Conservation (phyloP, 306 rosid species). For the Cicer bijugum region DNA sequence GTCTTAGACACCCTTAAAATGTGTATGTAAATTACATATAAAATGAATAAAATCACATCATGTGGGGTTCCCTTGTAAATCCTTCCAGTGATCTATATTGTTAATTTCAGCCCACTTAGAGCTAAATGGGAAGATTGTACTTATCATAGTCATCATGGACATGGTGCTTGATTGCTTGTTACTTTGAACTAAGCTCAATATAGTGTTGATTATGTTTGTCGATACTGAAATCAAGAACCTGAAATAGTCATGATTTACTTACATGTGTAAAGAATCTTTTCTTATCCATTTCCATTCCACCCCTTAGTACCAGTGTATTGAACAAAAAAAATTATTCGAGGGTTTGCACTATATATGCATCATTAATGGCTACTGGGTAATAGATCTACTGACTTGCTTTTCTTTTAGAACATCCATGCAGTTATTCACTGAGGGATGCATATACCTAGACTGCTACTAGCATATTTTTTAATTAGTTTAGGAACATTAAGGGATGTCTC, state of each 20-base stretch:
- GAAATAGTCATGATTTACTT: conserved; percentile 28
- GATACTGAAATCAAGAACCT: conserved; percentile 23
- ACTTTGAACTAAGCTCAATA: conserved; percentile 14
- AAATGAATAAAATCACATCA: neutral
- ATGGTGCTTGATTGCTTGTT: conserved; percentile 10
- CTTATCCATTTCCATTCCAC: neutral
- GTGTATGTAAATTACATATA: conserved; percentile 5
- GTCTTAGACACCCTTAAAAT: neutral
- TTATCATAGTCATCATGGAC: conserved; percentile 5
- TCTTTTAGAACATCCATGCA: conserved; percentile 26
- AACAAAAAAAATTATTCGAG: neutral
- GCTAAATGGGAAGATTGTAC: conserved; percentile 11
- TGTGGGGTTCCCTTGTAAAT: conserved; percentile 7
- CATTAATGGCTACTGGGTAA: conserved; percentile 9
- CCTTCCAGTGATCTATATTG: conserved; percentile 29
- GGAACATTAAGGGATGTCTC: conserved; percentile 10
- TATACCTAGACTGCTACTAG: conserved; percentile 25
- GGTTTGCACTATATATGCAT: conserved; percentile 6
- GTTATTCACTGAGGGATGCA: conserved; percentile 21
- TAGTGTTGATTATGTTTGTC: conserved; percentile 20
- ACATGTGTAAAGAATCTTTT: conserved; percentile 1
- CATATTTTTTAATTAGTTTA: conserved; percentile 14
- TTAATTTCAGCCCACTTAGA: neutral
- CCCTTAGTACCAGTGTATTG: neutral
- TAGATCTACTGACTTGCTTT: conserved; percentile 16